phyloP scores from a whole-genome alignment of 768 basidiomycete species.

The Hirschioporus abietinus region DNA sequence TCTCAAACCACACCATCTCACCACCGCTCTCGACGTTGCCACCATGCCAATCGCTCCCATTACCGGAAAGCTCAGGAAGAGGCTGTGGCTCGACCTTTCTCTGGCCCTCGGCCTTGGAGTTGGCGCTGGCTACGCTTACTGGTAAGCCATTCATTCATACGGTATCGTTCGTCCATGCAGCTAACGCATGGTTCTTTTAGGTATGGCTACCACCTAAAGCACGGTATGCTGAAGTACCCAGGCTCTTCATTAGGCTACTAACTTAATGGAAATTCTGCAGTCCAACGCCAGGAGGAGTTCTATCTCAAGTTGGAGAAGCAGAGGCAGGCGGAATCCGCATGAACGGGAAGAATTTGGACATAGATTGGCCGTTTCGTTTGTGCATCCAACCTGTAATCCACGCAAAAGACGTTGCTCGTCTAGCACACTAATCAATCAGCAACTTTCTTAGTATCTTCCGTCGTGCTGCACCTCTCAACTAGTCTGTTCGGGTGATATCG shows the following conservation, averaged over 20 bases:
- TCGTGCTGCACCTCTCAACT: background rate
- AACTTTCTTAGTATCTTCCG: background rate
- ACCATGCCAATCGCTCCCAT: conserved; percentile 86
- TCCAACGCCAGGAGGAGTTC: conserved; percentile 77
- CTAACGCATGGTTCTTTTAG: conserved; percentile 35
- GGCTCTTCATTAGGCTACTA: conserved; percentile 9
- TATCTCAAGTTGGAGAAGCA: conserved; percentile 77
- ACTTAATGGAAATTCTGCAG: conserved; percentile 34
- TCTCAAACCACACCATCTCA: conserved; percentile 20
- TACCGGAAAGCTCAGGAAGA: conserved; percentile 90
- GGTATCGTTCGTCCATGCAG: conserved; percentile 3
- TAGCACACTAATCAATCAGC: background rate
- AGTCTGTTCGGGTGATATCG: background rate
- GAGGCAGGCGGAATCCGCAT: conserved; percentile 16
- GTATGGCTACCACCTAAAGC: conserved; percentile 79
- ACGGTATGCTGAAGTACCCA: conserved; percentile 44
- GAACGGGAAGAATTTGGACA: background rate
- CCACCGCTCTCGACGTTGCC: conserved; percentile 14
- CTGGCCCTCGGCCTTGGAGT: conserved; percentile 73
- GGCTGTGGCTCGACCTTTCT: conserved; percentile 81
- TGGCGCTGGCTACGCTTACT: conserved; percentile 72
- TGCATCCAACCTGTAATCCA: conserved; percentile 1
- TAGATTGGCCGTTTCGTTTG: background rate
- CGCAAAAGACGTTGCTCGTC: background rate
- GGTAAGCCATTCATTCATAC: conserved; percentile 45